These are phyloP conservation scores for Knoxdaviesia capensis DNA, from an alignment of 2,329 filamentous ascomycete species.

Conservation along the genomic window DNA sequence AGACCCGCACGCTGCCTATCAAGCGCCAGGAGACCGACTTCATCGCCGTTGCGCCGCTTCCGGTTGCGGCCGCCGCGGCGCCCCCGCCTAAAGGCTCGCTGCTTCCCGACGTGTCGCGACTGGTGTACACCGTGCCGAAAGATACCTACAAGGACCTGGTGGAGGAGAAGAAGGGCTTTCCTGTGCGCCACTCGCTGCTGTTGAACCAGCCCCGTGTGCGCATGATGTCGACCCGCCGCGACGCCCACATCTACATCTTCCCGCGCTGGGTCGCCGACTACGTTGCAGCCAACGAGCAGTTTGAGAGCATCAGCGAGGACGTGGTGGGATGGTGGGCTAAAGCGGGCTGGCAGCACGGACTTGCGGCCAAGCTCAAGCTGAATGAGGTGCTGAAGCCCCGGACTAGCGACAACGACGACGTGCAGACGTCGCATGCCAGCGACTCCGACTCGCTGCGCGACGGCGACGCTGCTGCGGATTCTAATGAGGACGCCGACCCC, in stretches of 20 bases:
- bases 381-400: constrained; percentile 5
- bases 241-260: constrained; percentile 89
- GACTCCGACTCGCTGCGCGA: not conserved
- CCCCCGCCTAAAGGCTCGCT: constrained; percentile 38
- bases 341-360: constrained; percentile 68
- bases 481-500: constrained; percentile 6
- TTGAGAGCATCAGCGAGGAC: constrained; percentile 82
- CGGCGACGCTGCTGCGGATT: constrained; percentile 1
- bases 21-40: constrained; percentile 93
- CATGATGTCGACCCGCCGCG: constrained; percentile 67
- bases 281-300: constrained; percentile 54
- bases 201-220: constrained; percentile 55
- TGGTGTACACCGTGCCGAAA: constrained; percentile 74
- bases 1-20: constrained; percentile 52
- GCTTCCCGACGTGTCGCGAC: constrained; percentile 47
- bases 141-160: constrained; percentile 72
- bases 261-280: constrained; percentile 82
- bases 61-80: constrained; percentile 31
- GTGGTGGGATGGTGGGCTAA: constrained; percentile 93
- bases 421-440: constrained; percentile 1
- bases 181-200: constrained; percentile 58
- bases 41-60: constrained; percentile 54
- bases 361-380: constrained; percentile 53
- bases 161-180: constrained; percentile 52
- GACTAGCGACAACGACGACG: constrained; percentile 1